phyloP scores from a whole-genome alignment of 192 early-diverging fungal genomes.

The Linnemannia elongata region DNA sequence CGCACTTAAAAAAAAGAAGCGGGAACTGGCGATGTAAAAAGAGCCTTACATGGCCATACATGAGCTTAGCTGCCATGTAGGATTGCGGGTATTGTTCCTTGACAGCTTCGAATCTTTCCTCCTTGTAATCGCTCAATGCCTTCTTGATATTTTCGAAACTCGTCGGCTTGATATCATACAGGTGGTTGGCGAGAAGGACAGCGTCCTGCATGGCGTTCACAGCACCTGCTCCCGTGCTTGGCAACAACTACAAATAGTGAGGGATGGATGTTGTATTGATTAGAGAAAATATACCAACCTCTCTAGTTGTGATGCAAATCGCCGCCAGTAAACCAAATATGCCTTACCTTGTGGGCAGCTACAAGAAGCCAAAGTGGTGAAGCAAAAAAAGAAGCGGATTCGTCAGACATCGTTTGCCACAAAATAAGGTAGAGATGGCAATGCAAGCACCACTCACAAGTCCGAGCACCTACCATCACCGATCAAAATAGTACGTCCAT shows the following conservation, averaged over 20 bases:
- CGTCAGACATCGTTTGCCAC: background rate
- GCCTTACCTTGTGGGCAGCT: background rate
- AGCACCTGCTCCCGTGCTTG: conserved; percentile 9
- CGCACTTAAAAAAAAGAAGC: background rate
- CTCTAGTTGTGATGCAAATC: background rate
- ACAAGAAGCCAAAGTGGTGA: background rate
- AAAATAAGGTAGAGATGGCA: background rate
- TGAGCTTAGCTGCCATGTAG: background rate
- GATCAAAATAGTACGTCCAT: background rate
- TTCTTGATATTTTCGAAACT: background rate
- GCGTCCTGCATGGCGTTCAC: conserved; percentile 19
- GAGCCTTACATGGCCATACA: background rate
- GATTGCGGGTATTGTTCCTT: background rate
- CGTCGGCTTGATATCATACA: conserved; percentile 9
- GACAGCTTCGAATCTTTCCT: background rate
- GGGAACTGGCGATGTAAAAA: background rate
- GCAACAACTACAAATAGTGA: conserved; percentile 2
- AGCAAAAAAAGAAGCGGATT: background rate
- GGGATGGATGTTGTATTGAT: background rate
- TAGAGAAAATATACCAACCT: background rate
- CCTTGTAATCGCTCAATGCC: background rate
- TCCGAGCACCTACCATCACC: conserved; percentile 6
- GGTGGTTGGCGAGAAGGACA: background rate
- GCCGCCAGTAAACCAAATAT: too few species aligned
- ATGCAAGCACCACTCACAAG: background rate